Percentiles rank a stretch among this genome's conserved stretches.
These are phyloP conservation scores for Gonium pectorale DNA, from an alignment of 139 green algal species.

Conservation along the genomic window DNA sequence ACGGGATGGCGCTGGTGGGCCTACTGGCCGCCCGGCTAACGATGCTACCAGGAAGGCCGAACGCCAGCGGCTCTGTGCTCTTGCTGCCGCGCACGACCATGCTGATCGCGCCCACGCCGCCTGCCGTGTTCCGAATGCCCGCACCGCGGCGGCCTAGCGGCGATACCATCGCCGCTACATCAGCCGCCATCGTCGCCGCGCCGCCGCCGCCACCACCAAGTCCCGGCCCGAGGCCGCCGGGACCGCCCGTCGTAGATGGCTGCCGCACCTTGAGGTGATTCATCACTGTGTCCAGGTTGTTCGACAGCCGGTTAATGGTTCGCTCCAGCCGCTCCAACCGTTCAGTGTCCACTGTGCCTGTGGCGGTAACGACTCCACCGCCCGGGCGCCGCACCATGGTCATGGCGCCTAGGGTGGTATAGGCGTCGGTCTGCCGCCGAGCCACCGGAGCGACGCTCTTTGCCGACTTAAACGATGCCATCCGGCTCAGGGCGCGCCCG, in stretches of 20 bases:
- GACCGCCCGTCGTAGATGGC: not conserved
- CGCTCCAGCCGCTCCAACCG: conserved; percentile 33
- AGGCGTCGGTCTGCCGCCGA: conserved; percentile 4
- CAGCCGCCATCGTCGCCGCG: not conserved
- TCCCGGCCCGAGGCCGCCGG: no score
- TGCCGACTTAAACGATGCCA: conserved; percentile 4
- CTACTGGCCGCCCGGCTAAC: conserved; percentile 9
- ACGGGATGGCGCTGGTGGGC: not conserved
- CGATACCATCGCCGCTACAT: not conserved
- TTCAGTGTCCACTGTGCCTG: not conserved
- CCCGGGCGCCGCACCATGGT: conserved; percentile 2
- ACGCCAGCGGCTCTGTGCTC: no score
- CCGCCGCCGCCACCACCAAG: no score
- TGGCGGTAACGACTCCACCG: not conserved
- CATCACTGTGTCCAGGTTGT: conserved; percentile 11
- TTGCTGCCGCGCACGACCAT: not conserved
- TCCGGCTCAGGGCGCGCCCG: conserved; percentile 9
- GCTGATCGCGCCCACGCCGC: not conserved
- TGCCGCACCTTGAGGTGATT: not conserved
- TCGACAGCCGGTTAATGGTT: not conserved
- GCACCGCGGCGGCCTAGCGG: not conserved
- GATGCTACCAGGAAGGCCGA: not conserved
- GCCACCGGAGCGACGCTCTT: not conserved
- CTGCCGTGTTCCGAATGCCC: not conserved
- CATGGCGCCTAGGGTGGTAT: not conserved